Conservation (phyloP, 192 early-diverging fungal genomes). For the Chytriomyces sp. region DNA sequence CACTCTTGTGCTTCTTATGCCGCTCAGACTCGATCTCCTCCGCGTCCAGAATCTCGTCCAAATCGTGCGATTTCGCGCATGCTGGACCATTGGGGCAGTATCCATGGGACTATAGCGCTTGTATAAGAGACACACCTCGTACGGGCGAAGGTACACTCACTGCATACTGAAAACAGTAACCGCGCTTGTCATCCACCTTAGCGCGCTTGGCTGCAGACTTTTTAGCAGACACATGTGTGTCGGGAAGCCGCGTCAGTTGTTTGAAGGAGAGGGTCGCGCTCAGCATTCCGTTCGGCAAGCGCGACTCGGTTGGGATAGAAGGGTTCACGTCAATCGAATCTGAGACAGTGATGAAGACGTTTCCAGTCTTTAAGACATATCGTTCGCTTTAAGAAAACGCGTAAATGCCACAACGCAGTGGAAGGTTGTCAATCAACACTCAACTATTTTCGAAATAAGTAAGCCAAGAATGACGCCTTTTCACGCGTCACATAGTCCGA, state of each 20-base stretch:
- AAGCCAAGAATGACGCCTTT: slow-evolving; percentile 66
- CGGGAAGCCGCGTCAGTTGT: neutral
- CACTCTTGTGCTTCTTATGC: slow-evolving; percentile 34
- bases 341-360: neutral
- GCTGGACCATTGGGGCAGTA: slow-evolving; percentile 69
- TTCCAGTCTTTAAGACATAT: neutral
- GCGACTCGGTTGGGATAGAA: neutral
- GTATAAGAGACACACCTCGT: neutral
- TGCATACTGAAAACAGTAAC: slow-evolving; percentile 83
- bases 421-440: neutral
- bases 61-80: slow-evolving; percentile 79
- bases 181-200: slow-evolving; percentile 14
- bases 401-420: neutral
- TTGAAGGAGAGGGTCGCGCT: slow-evolving; percentile 8
- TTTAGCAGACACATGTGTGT: neutral
- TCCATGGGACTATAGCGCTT: slow-evolving; percentile 66
- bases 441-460: slow-evolving; percentile 65
- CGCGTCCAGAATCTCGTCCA: slow-evolving; percentile 84
- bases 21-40: slow-evolving; percentile 48
- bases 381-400: slow-evolving; percentile 1
- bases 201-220: neutral
- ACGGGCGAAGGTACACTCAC: slow-evolving; percentile 50
- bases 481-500: slow-evolving; percentile 71
- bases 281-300: slow-evolving; percentile 14
- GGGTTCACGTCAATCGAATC: slow-evolving; percentile 18